These are phyloP conservation scores for Scutellaria barbata DNA, from an alignment of 257 asterid genomes.

Conservation along the genomic window DNA sequence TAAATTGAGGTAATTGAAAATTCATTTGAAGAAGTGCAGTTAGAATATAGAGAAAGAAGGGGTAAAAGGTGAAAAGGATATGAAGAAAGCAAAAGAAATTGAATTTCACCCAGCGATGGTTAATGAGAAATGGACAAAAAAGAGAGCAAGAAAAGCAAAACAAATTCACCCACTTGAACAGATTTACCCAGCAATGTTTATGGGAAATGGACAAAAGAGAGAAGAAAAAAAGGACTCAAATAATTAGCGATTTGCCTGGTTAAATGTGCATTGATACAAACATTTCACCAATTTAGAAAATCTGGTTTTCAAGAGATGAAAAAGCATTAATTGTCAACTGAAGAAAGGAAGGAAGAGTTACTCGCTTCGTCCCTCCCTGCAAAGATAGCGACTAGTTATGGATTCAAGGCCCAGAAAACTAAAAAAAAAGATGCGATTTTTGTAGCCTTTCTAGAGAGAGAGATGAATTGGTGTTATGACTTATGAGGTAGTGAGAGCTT, in stretches of 20 bases:
- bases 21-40: conserved; percentile 25
- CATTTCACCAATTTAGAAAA: conserved; percentile 31
- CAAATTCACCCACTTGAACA: background rate
- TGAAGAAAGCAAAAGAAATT: no score
- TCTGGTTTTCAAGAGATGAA: conserved; percentile 36
- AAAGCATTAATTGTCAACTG: conserved; percentile 55
- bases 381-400: conserved; percentile 58
- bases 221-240: conserved; percentile 21
- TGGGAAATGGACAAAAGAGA: conserved; percentile 35
- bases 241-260: conserved; percentile 28
- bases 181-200: conserved; percentile 18
- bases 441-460: background rate
- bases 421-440: conserved; percentile 33
- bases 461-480: background rate
- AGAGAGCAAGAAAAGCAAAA: conserved; percentile 38
- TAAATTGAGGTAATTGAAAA: background rate
- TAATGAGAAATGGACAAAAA: background rate
- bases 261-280: conserved; percentile 33
- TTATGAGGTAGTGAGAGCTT: background rate
- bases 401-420: conserved; percentile 42
- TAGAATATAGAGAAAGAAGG: background rate
- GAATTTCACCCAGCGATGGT: no score
- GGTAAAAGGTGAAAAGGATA: background rate
- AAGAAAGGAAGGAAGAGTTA: conserved; percentile 45
- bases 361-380: conserved; percentile 42